Conservation (phyloP, 148 eudicot genomes). For the Fagopyrum tataricum region DNA sequence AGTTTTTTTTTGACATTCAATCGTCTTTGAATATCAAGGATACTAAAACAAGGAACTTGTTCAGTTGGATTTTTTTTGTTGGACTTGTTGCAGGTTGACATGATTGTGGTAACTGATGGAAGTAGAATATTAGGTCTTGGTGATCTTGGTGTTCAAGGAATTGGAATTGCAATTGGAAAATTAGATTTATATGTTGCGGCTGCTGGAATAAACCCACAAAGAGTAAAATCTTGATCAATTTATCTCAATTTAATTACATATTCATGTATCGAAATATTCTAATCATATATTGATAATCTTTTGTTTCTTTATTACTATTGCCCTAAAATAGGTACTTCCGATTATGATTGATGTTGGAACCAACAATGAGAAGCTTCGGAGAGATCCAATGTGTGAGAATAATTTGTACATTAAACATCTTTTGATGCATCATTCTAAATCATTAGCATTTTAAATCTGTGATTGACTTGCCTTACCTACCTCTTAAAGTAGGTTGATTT, state of each 20-base stretch:
- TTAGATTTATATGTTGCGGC: slow-evolving; percentile 97
- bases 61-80: neutral
- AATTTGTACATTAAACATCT: too few relatives aligned
- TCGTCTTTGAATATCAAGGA: too few relatives aligned
- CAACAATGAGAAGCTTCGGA: slow-evolving; percentile 84
- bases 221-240: slow-evolving; percentile 35
- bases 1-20: too few relatives aligned
- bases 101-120: slow-evolving; percentile 99
- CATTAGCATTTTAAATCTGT: neutral
- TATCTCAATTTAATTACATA: too few relatives aligned
- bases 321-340: slow-evolving; percentile 71
- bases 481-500: too few relatives aligned
- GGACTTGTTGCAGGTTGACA: slow-evolving; percentile 66
- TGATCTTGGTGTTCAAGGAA: slow-evolving; percentile 91
- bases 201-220: slow-evolving; percentile 97
- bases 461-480: too few relatives aligned
- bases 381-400: slow-evolving; percentile 82
- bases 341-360: slow-evolving; percentile 99
- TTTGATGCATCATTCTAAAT: neutral
- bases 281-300: too few relatives aligned
- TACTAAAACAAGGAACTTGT: neutral
- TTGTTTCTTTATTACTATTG: slow-evolving; percentile 1
- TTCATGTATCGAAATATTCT: too few relatives aligned
- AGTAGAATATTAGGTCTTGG: slow-evolving; percentile 98
- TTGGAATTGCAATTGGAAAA: slow-evolving; percentile 90